These are phyloP conservation scores for Funneliformis caledonium DNA, from an alignment of 371 early-diverging fungal species.

Conservation along the genomic window DNA sequence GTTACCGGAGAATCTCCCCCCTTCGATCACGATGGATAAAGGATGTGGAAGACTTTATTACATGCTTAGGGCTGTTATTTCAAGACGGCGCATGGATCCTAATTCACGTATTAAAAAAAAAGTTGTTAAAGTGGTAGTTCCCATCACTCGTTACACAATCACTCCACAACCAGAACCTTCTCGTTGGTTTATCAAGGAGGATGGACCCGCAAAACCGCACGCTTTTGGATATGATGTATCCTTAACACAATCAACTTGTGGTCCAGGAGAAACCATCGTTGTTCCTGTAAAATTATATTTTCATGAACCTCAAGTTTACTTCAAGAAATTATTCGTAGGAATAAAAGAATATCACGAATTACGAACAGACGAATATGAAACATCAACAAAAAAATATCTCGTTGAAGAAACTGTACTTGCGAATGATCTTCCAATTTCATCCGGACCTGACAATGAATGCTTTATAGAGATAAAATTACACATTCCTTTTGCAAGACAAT, in stretches of 20 bases:
- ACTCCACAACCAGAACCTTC: constrained; percentile 3
- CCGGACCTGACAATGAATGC: neutral
- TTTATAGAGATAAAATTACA: neutral
- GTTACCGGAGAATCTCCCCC: neutral
- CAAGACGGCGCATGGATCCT: neutral
- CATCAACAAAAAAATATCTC: neutral
- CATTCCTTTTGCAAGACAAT: neutral
- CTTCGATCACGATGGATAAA: neutral
- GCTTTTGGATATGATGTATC: neutral
- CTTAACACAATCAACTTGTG: neutral
- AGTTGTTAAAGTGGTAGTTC: neutral
- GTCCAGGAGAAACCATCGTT: neutral
- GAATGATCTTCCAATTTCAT: neutral
- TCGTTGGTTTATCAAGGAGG: neutral
- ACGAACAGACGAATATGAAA: neutral
- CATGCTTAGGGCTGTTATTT: neutral
- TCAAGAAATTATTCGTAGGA: constrained; percentile 6
- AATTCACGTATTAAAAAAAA: neutral
- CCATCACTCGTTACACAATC: neutral
- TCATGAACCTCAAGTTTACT: neutral
- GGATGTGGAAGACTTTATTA: constrained; percentile 17
- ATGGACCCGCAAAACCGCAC: neutral
- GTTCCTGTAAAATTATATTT: neutral
- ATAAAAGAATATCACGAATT: constrained; percentile 19
- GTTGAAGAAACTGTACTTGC: neutral